phyloP scores from a whole-genome alignment of 306 rosid species.

The Citrullus colocynthis region DNA sequence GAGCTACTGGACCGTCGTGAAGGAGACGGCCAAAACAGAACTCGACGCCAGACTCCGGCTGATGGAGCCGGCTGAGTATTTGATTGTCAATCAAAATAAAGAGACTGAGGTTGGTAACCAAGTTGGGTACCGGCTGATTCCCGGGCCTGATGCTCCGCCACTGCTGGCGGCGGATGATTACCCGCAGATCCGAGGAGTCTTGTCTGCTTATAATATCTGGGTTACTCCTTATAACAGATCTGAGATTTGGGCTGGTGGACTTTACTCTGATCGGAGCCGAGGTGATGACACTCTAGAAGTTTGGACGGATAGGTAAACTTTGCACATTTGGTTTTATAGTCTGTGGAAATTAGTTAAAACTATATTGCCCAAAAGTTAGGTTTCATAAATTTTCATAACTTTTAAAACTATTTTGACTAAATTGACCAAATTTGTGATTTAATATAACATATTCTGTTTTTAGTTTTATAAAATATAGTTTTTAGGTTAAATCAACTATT shows the following conservation, averaged over 20 bases:
- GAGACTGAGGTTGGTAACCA: conserved; percentile 21
- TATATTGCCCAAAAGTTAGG: no score
- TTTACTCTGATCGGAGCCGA: no score
- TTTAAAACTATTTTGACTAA: no score
- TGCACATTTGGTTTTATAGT: no score
- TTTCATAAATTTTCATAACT: no score
- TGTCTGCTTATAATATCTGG: conserved; percentile 31
- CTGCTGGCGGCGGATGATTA: conserved; percentile 29
- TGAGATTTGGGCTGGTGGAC: conserved; percentile 39
- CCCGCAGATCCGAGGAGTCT: conserved; percentile 41
- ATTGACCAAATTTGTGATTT: no score
- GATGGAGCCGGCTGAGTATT: conserved; percentile 12
- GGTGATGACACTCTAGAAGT: conserved; percentile 23
- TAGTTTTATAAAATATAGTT: no score
- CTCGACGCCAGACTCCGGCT: background rate
- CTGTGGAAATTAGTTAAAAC: no score
- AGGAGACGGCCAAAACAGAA: background rate
- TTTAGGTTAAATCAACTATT: no score
- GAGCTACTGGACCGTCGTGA: background rate
- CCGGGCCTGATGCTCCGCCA: conserved; percentile 16
- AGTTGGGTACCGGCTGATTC: conserved; percentile 33
- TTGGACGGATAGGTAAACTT: conserved; percentile 52
- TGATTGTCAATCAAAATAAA: conserved; percentile 16
- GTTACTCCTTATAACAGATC: conserved; percentile 42
- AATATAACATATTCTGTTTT: no score